A percentile compares a stretch with the other conserved stretches of the same genome.
Conservation (phyloP, 768 basidiomycete genomes). For the Boletus rubroflammeus region DNA sequence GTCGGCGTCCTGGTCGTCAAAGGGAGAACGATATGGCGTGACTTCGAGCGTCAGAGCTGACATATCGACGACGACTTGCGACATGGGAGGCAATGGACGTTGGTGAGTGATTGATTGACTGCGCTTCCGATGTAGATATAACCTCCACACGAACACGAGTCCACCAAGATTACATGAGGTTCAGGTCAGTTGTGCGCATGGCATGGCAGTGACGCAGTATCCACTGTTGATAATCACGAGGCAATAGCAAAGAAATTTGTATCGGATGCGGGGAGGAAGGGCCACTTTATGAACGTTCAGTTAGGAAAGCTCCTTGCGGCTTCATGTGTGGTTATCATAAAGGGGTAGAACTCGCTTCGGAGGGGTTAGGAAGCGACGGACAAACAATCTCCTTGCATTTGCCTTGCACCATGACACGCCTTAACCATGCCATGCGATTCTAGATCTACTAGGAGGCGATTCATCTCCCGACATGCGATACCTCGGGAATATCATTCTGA, state of each 20-base stretch:
- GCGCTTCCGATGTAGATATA: constrained; percentile 28
- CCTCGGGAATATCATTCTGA: background rate
- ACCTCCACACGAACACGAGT: constrained; percentile 12
- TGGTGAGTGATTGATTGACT: constrained; percentile 14
- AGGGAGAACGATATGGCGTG: constrained; percentile 30
- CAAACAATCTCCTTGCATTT: constrained; percentile 1
- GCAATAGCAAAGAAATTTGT: constrained; percentile 9
- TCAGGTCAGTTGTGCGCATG: constrained; percentile 29
- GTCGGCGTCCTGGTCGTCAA: constrained; percentile 41
- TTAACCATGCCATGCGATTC: constrained; percentile 15
- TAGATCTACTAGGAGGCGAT: background rate
- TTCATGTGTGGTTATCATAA: background rate
- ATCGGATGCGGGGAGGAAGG: background rate
- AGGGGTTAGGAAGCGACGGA: background rate
- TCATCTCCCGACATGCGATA: background rate
- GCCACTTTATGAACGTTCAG: background rate
- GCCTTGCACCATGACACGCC: constrained; percentile 16
- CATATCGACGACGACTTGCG: constrained; percentile 24
- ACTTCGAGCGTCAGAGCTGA: constrained; percentile 30
- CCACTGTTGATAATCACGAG: constrained; percentile 25
- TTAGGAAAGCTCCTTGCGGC: constrained; percentile 23
- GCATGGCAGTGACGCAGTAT: constrained; percentile 18
- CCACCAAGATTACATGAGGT: constrained; percentile 23
- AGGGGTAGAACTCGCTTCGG: background rate
- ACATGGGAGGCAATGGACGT: constrained; percentile 23